Evolutionary conservation across 495 filamentous ascomycete species (phyloP).

Genomic region (Aspergillus affinis): DNA sequence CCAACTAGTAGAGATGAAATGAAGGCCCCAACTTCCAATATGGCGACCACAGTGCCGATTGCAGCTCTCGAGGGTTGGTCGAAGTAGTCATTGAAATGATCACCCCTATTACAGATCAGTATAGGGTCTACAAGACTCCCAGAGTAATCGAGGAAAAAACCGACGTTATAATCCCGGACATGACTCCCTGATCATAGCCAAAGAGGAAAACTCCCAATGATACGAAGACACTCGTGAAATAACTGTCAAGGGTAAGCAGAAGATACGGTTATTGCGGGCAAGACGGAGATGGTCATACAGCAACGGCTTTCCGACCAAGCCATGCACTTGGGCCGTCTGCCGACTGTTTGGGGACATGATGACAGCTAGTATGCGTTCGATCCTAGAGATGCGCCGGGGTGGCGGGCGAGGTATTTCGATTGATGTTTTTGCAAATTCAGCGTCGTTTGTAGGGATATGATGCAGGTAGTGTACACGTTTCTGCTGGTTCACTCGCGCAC

Average conservation of each 20-base stretch:
- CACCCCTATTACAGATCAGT: constrained; percentile 58
- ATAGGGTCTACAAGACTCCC: too few relatives aligned
- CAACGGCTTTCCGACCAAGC: constrained; percentile 92
- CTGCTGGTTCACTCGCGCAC: constrained; percentile 33
- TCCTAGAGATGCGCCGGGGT: constrained; percentile 58
- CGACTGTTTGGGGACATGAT: constrained; percentile 81
- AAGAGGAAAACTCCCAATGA: constrained; percentile 97
- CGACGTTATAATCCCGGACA: constrained; percentile 99
- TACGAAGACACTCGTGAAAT: constrained; percentile 97
- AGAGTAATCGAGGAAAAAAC: constrained; percentile 27
- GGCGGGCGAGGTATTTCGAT: constrained; percentile 76
- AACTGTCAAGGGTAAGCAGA: constrained; percentile 57
- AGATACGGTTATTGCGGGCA: not conserved
- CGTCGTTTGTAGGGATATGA: constrained; percentile 44
- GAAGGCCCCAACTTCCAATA: constrained; percentile 91
- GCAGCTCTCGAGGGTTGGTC: constrained; percentile 78
- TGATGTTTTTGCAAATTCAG: constrained; percentile 69
- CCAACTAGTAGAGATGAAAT: constrained; percentile 89
- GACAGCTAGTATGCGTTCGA: constrained; percentile 66
- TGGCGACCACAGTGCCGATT: constrained; percentile 94
- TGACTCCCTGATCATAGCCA: constrained; percentile 98
- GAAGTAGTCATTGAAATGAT: constrained; percentile 88
- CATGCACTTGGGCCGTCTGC: constrained; percentile 69
- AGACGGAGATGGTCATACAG: constrained; percentile 55
- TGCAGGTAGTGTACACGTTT: constrained; percentile 55